A percentile compares a stretch with the other conserved stretches of the same genome.
Conservation (phyloP, 2,329 filamentous ascomycete species). For the Chrysoporthe austroafricana region DNA sequence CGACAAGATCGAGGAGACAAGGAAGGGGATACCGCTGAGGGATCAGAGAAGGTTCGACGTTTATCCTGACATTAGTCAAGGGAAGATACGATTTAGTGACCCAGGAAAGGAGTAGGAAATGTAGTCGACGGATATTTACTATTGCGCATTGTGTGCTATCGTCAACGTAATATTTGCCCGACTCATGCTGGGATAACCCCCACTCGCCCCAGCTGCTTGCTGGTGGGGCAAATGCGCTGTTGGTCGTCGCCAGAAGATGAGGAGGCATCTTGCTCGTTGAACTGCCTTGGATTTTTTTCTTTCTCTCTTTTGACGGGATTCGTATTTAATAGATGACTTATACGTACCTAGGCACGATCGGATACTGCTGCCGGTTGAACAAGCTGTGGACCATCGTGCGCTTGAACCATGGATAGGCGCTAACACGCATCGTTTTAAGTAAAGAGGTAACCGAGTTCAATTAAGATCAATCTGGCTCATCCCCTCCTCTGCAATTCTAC, state of each 20-base stretch:
- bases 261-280: neutral
- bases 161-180: neutral
- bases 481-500: neutral
- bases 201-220: neutral
- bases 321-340: neutral
- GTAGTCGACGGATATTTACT: neutral
- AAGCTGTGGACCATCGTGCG: neutral
- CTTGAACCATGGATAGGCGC: neutral
- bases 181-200: neutral
- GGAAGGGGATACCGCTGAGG: conserved; percentile 82
- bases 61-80: conserved; percentile 84
- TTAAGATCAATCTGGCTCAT: neutral
- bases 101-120: conserved; percentile 16
- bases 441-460: neutral
- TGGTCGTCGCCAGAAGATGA: neutral
- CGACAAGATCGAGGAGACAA: conserved; percentile 71
- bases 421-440: neutral
- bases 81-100: conserved; percentile 40
- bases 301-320: too few species aligned
- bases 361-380: neutral
- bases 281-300: neutral
- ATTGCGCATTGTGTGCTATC: neutral
- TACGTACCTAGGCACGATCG: neutral
- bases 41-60: conserved; percentile 91
- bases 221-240: neutral